A percentile compares a stretch with the other conserved stretches of the same genome.
These are phyloP conservation scores for Gonapodya prolifera DNA, from an alignment of 192 early-diverging fungal species.

Conservation along the genomic window DNA sequence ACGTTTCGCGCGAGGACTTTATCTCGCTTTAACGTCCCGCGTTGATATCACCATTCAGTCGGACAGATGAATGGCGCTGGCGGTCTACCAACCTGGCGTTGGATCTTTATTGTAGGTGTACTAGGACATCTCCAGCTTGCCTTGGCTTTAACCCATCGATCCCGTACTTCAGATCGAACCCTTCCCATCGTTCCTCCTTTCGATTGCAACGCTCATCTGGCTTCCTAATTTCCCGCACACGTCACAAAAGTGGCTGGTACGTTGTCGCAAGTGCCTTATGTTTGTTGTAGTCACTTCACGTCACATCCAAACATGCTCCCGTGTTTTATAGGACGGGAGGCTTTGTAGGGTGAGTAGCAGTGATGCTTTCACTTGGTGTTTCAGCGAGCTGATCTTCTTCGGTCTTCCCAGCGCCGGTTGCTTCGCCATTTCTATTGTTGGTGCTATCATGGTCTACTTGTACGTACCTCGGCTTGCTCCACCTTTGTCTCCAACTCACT, in stretches of 20 bases:
- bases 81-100: not conserved
- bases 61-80: not conserved
- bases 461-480: not conserved
- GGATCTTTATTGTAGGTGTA: not conserved
- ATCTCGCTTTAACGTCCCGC: not conserved
- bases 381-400: not conserved
- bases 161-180: not conserved
- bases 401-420: not conserved
- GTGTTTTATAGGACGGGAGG: not conserved
- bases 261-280: not conserved
- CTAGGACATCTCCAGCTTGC: not conserved
- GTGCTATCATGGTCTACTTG: not conserved
- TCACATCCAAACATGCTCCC: not conserved
- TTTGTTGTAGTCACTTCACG: not conserved
- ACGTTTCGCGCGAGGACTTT: no score
- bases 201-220: not conserved
- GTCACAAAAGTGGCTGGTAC: not conserved
- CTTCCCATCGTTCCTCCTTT: not conserved
- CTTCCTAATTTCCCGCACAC: not conserved
- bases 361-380: not conserved
- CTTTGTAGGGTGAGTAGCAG: not conserved
- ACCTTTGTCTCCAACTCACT: not conserved
- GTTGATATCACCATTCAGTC: not conserved
- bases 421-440: not conserved
- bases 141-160: not conserved